These are phyloP conservation scores for Xylaria sp. DNA, from an alignment of 2,329 filamentous ascomycete species.

Conservation along the genomic window DNA sequence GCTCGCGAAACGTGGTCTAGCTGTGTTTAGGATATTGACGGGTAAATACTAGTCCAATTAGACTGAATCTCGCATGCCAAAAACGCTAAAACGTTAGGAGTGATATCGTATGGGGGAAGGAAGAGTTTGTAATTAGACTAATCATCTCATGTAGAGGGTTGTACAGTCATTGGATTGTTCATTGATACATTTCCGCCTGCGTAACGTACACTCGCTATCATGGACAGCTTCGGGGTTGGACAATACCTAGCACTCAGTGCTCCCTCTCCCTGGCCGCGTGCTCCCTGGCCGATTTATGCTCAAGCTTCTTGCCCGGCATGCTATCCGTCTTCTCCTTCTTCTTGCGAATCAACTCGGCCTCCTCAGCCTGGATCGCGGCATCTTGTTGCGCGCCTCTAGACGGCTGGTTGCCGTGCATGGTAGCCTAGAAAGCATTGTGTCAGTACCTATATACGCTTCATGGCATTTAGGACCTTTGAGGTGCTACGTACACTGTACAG, in stretches of 20 bases:
- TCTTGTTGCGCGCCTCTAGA: constrained; percentile 45
- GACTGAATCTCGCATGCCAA: background rate
- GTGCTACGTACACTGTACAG: constrained; percentile 40
- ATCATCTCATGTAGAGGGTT: background rate
- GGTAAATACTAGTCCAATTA: background rate
- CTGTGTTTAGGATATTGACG: background rate
- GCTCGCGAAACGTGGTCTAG: background rate
- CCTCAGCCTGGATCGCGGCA: constrained; percentile 46
- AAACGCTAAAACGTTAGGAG: background rate
- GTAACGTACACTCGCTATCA: background rate
- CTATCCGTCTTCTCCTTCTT: constrained; percentile 45
- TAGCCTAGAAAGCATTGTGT: constrained; percentile 38
- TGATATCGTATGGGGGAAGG: background rate
- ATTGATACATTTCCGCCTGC: background rate
- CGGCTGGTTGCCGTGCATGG: constrained; percentile 44
- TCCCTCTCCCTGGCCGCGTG: constrained; percentile 6
- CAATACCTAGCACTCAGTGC: background rate
- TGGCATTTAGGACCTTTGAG: no score
- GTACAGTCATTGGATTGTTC: background rate
- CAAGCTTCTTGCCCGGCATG: constrained; percentile 41
- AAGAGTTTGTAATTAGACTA: background rate
- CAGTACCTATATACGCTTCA: background rate
- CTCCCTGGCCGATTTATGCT: constrained; percentile 22
- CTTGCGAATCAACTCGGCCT: constrained; percentile 43
- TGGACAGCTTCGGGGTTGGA: background rate